phyloP scores from a whole-genome alignment of 2,329 filamentous ascomycete species.

The Cladobotryum protrusum region DNA sequence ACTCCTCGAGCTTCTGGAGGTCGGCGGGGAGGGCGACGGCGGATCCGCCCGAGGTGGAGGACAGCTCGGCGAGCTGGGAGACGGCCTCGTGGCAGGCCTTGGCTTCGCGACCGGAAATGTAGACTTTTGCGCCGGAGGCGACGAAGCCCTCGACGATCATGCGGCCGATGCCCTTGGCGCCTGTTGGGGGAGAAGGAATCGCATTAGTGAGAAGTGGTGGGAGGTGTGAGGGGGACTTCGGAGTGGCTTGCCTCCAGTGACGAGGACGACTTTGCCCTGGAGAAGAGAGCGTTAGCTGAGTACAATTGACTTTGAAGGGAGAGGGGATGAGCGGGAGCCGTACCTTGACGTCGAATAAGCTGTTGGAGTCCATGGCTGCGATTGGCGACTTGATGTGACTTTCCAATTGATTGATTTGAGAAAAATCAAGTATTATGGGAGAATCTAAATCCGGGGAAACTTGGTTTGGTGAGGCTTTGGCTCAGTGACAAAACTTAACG shows the following conservation, averaged over 20 bases:
- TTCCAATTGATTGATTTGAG: not conserved
- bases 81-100: constrained; percentile 51
- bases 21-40: constrained; percentile 57
- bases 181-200: constrained; percentile 15
- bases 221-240: not conserved
- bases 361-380: constrained; percentile 45
- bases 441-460: not conserved
- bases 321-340: not conserved
- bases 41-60: constrained; percentile 36
- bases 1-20: constrained; percentile 53
- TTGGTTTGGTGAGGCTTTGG: too few relatives aligned
- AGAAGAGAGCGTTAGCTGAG: constrained; percentile 5
- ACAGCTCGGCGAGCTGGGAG: constrained; percentile 46
- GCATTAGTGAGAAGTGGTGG: not conserved
- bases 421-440: not conserved
- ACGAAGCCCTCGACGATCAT: constrained; percentile 64
- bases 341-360: constrained; percentile 55
- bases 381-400: too few relatives aligned
- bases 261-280: constrained; percentile 51
- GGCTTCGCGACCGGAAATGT: constrained; percentile 59
- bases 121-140: constrained; percentile 57
- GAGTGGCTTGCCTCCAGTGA: constrained; percentile 42
- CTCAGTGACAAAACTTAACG: too few relatives aligned
- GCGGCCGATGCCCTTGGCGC: constrained; percentile 57
- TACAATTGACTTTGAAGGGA: not conserved